Conservation (phyloP, 1,139 yeast species). For the Magnusiomyces magnusii region DNA sequence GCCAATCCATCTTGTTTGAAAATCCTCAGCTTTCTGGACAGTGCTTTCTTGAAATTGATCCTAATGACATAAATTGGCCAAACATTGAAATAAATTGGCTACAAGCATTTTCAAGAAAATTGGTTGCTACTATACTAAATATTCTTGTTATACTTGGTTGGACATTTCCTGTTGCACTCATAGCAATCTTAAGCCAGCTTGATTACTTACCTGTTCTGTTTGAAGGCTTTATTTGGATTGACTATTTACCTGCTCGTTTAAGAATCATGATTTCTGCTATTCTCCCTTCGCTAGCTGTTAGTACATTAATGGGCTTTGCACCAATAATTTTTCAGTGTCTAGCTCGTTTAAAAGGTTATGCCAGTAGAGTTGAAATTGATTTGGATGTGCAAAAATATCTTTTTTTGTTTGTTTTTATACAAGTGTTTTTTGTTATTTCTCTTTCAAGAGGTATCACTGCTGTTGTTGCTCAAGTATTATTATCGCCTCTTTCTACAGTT, state of each 20-base stretch:
- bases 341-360: conserved; percentile 61
- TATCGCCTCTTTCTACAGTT: conserved; percentile 67
- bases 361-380: conserved; percentile 59
- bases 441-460: conserved; percentile 74
- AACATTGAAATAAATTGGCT: conserved; percentile 21
- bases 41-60: conserved; percentile 23
- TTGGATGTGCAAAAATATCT: conserved; percentile 66
- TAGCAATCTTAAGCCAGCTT: conserved; percentile 70
- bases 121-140: conserved; percentile 48
- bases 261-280: conserved; percentile 70
- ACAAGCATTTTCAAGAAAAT: conserved; percentile 21
- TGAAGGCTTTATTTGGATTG: conserved; percentile 55
- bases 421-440: conserved; percentile 76
- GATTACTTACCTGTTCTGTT: conserved; percentile 54
- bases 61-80: conserved; percentile 29
- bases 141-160: conserved; percentile 58
- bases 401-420: conserved; percentile 69
- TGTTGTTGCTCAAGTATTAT: conserved; percentile 54
- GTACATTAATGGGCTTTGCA: conserved; percentile 59
- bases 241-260: conserved; percentile 49
- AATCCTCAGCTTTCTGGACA: conserved; percentile 15
- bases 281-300: conserved; percentile 59
- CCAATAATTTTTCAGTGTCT: conserved; percentile 62
- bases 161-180: conserved; percentile 83
- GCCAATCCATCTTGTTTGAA: conserved; percentile 24